Evolutionary conservation across 306 rosid genomes (phyloP), one percentile per base, ranked within the genome.

Genomic region (Dalbergia cultrata): DNA sequence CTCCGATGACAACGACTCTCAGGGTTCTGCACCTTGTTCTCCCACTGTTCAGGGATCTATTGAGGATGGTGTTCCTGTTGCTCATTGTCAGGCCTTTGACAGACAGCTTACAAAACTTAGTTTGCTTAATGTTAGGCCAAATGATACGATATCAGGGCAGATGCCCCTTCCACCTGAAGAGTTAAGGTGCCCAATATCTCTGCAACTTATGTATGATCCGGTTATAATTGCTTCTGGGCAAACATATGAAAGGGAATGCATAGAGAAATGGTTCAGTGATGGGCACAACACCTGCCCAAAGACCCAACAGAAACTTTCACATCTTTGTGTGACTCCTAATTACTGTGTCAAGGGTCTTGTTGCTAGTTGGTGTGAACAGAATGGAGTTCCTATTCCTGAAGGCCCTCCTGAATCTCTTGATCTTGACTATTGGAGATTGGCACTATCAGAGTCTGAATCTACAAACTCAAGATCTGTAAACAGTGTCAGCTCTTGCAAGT

Each of bases 21-120:
- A 93, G 83, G 94, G 98, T 78, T 96, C 99, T 72, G 85, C 90
- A 14, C 98, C 99, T 75, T 96, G 99, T 89, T 93, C 99, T 84
- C 99, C 99, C 73, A 88, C 97, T 63, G 84, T 96, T 81, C 91
- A 72, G 77, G 92, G 97, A 80, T 88, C 89, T 53, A 64, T 83
- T 4, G 98, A 92, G 80, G 93, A 90, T 18, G 62, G 65, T 66
- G 86, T 80, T 65, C 86, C 91, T 11, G 77, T 74, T 68, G 87
- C 81, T 76, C 89, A 88, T 44, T 79, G 82, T 76, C 96, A 87
- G 34, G 87, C 89, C 67, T 93, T 96, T 85, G 97, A 93, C 65
- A 86, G 90, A 33, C 98, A 96, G 74, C 75, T 96, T 67, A 88
- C 99, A 69, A 96, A 92, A 85, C 82, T 85, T 44, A 74, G 90